Base-by-base conservation (phyloP, 1,284 basidiomycete genomes). In the Coniferiporia sulphurascens region DNA sequence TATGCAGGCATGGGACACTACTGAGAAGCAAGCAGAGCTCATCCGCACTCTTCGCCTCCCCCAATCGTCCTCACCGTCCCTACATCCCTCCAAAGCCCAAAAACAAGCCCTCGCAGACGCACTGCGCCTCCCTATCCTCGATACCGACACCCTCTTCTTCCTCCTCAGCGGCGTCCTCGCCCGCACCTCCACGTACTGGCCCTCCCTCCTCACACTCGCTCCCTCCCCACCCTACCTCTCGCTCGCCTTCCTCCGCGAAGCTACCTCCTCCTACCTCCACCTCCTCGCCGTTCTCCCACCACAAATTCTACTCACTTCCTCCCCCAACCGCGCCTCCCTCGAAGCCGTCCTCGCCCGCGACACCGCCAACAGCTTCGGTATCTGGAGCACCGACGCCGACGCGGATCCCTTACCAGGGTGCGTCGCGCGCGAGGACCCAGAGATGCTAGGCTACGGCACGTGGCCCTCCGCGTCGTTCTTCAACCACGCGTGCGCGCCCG, bases 381-480 rank as follows among this genome's bases (percentile, higher is more conserved):
- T 68, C 46, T 65, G 66, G 62, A 61, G 60, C 50, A 59, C 48
- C 36, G 15, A 19, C 27, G 5, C 22, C 0, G 27, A 34, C 13
- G 5, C 54, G 8, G 17, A 43, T 1, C 3, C 7, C 17, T 13
- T 27, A 6, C 12, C 50, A 2, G 35, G 34, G 12, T 19, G 34
- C 46, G 64, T 27, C 27, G 27, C 27, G 27, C 27, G 57, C 4
- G 55, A 55, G 12, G 65, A 56, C 9, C 21, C 56, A 22, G 66
- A 68, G 56, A 65, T 68, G 63, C 63, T 68, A 12, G 67, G 67
- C 2, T 67, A 66, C 56, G 67, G 66, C 21, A 62, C 56, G 4
- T 68, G 65, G 65, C 56, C 64, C 34, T 48, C 55, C 38, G 66
- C 65, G 1, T 64, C 64, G 15, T 68, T 65, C 62, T 68, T 68